These are phyloP conservation scores for Kurtzmaniella cleridarum DNA, from an alignment of 805 yeast genomes.

Conservation along the genomic window DNA sequence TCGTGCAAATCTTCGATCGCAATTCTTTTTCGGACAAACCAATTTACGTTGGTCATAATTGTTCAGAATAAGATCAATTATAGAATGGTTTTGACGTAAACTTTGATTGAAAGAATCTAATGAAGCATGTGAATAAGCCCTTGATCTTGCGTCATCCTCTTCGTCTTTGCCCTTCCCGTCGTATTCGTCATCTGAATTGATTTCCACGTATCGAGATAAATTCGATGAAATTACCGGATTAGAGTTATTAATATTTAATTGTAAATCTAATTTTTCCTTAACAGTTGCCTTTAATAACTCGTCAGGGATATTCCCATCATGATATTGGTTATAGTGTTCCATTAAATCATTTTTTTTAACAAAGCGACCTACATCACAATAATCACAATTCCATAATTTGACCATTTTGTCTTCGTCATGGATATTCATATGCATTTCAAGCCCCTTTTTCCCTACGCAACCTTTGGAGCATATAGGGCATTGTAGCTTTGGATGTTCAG, in stretches of 20 bases:
- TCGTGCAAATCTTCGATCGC: slow-evolving; percentile 50
- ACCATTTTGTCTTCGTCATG: slow-evolving; percentile 52
- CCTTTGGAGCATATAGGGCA: slow-evolving; percentile 64
- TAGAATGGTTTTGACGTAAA: slow-evolving; percentile 16
- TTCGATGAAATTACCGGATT: background rate
- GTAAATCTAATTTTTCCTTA: slow-evolving; percentile 14
- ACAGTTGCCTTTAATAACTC: slow-evolving; percentile 23
- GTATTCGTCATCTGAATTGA: slow-evolving; percentile 9
- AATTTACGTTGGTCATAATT: slow-evolving; percentile 32
- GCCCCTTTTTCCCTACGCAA: slow-evolving; percentile 68
- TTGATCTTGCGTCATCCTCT: slow-evolving; percentile 8
- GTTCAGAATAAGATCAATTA: slow-evolving; percentile 31
- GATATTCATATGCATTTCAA: slow-evolving; percentile 62
- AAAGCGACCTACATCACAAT: slow-evolving; percentile 45
- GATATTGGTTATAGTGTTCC: slow-evolving; percentile 50
- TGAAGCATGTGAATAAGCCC: slow-evolving; percentile 11
- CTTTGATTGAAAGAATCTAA: slow-evolving; percentile 12
- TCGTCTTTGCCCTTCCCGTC: slow-evolving; percentile 4
- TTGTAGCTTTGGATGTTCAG: slow-evolving; percentile 63
- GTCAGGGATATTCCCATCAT: slow-evolving; percentile 35
- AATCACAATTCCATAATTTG: slow-evolving; percentile 64
- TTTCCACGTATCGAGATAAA: slow-evolving; percentile 1
- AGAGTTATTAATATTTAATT: slow-evolving; percentile 10
- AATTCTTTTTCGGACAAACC: slow-evolving; percentile 44
- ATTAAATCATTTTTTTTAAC: slow-evolving; percentile 53